These are phyloP conservation scores for Populus pruinosa DNA, from an alignment of 345 rosid species.

Conservation along the genomic window DNA sequence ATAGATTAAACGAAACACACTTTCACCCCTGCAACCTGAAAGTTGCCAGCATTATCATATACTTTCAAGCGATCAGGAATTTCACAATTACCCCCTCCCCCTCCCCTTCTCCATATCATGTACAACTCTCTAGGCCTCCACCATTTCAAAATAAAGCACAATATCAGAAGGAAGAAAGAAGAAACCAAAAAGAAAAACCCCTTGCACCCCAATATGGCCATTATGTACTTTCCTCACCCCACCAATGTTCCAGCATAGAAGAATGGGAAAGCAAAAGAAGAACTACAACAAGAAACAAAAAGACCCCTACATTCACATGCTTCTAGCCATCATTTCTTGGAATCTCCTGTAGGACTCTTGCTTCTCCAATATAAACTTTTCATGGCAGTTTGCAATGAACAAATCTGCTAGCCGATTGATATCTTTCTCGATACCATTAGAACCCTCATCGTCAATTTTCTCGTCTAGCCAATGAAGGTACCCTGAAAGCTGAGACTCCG, in stretches of 20 bases:
- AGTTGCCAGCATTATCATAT: not conserved
- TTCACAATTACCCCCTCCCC: not conserved
- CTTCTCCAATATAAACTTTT: conserved; percentile 89
- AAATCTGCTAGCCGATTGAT: conserved; percentile 75
- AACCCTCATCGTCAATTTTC: conserved; percentile 13
- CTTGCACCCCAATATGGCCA: not conserved
- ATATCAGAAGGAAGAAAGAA: not conserved
- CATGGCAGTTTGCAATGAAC: conserved; percentile 82
- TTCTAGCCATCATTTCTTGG: conserved; percentile 73
- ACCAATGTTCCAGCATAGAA: conserved; percentile 25
- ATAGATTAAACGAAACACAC: not conserved
- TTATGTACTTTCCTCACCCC: conserved; percentile 19
- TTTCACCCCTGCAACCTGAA: not conserved
- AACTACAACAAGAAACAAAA: not conserved
- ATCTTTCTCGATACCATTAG: conserved; percentile 33
- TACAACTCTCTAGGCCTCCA: conserved; percentile 4
- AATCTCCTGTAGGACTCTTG: conserved; percentile 92
- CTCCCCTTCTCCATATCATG: not conserved
- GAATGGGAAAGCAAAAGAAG: conserved; percentile 21
- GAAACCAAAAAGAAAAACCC: not conserved
- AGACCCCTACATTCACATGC: conserved; percentile 34
- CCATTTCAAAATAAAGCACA: not conserved
- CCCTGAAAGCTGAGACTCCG: conserved; percentile 46
- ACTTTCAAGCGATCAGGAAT: not conserved
- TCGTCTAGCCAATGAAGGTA: conserved; percentile 73